Evolutionary conservation across 805 yeast genomes (phyloP).

Genomic region (Danielia oregonensis): DNA sequence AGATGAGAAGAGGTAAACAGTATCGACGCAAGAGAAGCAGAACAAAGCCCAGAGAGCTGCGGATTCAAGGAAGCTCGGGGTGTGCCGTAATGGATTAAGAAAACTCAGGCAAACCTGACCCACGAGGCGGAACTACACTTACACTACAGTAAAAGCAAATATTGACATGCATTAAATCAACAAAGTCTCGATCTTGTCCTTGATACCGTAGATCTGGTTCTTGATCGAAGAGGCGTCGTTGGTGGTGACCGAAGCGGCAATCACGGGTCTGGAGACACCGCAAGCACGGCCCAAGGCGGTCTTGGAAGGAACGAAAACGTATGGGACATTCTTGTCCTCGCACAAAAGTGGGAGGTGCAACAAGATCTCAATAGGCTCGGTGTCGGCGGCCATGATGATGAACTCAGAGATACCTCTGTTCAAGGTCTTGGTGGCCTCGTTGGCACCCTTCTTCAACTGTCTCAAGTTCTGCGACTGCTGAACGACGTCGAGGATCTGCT

Average conservation of each 20-base stretch:
- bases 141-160: no score
- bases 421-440: constrained; percentile 98
- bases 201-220: constrained; percentile 94
- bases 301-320: constrained; percentile 98
- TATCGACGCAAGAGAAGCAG: no score
- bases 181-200: constrained; percentile 98
- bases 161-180: constrained; percentile 74
- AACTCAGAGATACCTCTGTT: constrained; percentile 99
- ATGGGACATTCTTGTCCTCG: constrained; percentile 99
- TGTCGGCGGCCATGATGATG: constrained; percentile 99
- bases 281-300: constrained; percentile 99
- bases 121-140: no score
- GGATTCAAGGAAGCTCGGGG: no score
- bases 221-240: constrained; percentile 97
- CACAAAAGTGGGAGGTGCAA: constrained; percentile 95
- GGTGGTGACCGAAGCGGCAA: constrained; percentile 97
- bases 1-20: not conserved
- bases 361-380: constrained; percentile 98
- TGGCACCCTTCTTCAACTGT: constrained; percentile 99
- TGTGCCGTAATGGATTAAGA: no score
- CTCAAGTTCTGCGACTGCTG: constrained; percentile 98
- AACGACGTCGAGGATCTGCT: constrained; percentile 95
- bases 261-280: constrained; percentile 99
- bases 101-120: no score
- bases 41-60: no score